A percentile compares a stretch with the other conserved stretches of the same genome.
Evolutionary conservation across 371 early-diverging fungal species (phyloP).

Genomic region (Parasitella parasitica): DNA sequence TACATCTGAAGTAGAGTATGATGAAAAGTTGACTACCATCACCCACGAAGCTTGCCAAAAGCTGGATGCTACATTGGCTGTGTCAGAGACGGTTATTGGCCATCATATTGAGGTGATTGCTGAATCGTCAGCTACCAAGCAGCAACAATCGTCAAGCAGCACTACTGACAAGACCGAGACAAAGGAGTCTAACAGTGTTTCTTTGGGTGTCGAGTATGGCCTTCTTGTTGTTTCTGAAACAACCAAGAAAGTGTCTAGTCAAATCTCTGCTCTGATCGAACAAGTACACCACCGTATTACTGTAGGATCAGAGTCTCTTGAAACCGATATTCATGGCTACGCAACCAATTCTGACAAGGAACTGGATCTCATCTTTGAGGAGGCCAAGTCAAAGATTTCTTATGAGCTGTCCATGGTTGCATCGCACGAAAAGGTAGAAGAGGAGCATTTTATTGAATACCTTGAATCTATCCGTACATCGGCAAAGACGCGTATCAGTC

Average conservation of each 20-base stretch:
- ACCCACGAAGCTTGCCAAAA: constrained; percentile 16
- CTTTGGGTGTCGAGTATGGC: constrained; percentile 25
- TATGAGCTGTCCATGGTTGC: constrained; percentile 21
- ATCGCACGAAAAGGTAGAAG: constrained; percentile 19
- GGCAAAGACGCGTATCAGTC: constrained; percentile 18
- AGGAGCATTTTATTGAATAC: constrained; percentile 20
- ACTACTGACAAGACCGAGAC: not conserved
- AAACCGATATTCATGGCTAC: constrained; percentile 13
- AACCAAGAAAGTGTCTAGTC: constrained; percentile 16
- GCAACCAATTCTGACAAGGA: constrained; percentile 10
- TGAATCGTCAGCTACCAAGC: constrained; percentile 11
- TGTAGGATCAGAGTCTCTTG: constrained; percentile 2
- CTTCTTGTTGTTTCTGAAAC: constrained; percentile 22
- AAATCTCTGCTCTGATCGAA: constrained; percentile 19
- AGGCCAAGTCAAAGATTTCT: constrained; percentile 25
- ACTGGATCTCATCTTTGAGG: constrained; percentile 19
- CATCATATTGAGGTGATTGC: constrained; percentile 27
- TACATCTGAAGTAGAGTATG: constrained; percentile 12
- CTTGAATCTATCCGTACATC: constrained; percentile 19
- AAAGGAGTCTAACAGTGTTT: not conserved
- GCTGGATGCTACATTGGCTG: constrained; percentile 16
- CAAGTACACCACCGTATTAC: constrained; percentile 15
- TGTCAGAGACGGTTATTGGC: constrained; percentile 24
- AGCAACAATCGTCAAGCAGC: not conserved
- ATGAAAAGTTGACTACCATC: constrained; percentile 12